Evolutionary conservation across 176 grass and related monocot species (phyloP), one percentile per base, ranked within the genome.

Genomic region (Oryza brachyantha): DNA sequence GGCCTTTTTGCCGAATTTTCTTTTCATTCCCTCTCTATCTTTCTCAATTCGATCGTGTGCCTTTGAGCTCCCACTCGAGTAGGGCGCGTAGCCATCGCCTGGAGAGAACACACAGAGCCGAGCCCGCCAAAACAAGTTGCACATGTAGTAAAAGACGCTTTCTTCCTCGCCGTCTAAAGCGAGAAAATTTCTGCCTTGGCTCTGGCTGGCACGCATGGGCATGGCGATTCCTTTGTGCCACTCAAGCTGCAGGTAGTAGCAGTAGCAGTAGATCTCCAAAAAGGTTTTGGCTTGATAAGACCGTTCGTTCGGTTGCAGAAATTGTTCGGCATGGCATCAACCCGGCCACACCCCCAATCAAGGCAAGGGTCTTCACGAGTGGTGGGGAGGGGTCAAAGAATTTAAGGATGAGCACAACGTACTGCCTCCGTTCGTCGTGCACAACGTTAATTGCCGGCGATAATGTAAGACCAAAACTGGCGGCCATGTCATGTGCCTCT

Each of bases 101-200:
- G 68, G 88, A 85, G 78, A 32, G 29, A 86, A 72, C 66, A 7
- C 31, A 8, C 46, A 19, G 28, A 64, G 65, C 28, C 73, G 58
- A 55, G 65, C 54, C 77, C 40, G 57, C n/a, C 73, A 81, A n/a
- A n/a, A n/a, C n/a, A n/a, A 81, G 64, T 46, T 61, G 80, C 50
- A 17, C 5, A 21, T 63, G 86, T n/a, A n/a, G n/a, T n/a, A 84
- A 83, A 83, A 80, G 71, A 83, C 3, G 81, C 81, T 84, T 88
- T 88, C 19, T 84, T 88, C 84, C 19, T 82, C 64, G n/a, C 64
- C 36, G 68, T 57, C 74, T 57, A 88, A 88, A 80, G 86, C 70
- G 40, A 58, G 64, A 37, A 37, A 55, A 76, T 80, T 88, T 73
- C 71, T 34, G 16, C 46, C 2, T 35, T 27, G 62, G 52, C 52